phyloP scores from a whole-genome alignment of 2,329 filamentous ascomycete genomes.

The Westerdykella sp. region DNA sequence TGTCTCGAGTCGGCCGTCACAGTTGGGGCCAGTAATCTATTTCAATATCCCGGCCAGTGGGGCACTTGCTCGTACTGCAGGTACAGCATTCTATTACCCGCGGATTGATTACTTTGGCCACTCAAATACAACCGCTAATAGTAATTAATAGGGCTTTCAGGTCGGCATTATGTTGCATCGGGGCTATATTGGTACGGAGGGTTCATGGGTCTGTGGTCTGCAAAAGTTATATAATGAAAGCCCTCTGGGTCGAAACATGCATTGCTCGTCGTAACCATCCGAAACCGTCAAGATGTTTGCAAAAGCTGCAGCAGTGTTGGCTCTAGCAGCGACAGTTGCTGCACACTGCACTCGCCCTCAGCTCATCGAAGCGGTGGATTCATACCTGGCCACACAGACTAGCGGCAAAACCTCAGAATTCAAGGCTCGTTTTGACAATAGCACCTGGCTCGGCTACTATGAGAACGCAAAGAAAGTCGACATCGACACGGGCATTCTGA shows the following conservation, averaged over 20 bases:
- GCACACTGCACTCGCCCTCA: conserved; percentile 15
- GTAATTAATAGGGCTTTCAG: not conserved
- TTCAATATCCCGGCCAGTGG: conserved; percentile 1
- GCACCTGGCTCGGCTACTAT: conserved; percentile 22
- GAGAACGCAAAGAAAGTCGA: conserved; percentile 18
- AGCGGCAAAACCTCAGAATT: conserved; percentile 9
- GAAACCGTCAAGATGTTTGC: too few relatives aligned
- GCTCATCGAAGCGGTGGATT: conserved; percentile 12
- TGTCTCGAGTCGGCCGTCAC: too few relatives aligned
- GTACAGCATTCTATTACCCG: conserved; percentile 6
- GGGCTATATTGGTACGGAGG: not conserved
- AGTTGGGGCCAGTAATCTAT: conserved; percentile 1
- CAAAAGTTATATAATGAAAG: conserved; percentile 1
- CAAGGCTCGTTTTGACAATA: conserved; percentile 17
- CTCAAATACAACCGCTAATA: not conserved
- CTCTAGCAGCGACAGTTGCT: conserved; percentile 5
- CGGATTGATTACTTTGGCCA: conserved; percentile 4
- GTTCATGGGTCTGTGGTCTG: not conserved
- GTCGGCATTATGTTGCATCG: too few relatives aligned
- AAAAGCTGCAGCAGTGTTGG: not conserved
- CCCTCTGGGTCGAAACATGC: not conserved
- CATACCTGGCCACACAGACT: conserved; percentile 15
- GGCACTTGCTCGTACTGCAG: conserved; percentile 4
- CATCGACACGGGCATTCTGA: conserved; percentile 13
- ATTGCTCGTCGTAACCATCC: too few relatives aligned